These are phyloP conservation scores for Phaeosphaeria sp. DNA, from an alignment of 2,329 filamentous ascomycete species.

Conservation along the genomic window DNA sequence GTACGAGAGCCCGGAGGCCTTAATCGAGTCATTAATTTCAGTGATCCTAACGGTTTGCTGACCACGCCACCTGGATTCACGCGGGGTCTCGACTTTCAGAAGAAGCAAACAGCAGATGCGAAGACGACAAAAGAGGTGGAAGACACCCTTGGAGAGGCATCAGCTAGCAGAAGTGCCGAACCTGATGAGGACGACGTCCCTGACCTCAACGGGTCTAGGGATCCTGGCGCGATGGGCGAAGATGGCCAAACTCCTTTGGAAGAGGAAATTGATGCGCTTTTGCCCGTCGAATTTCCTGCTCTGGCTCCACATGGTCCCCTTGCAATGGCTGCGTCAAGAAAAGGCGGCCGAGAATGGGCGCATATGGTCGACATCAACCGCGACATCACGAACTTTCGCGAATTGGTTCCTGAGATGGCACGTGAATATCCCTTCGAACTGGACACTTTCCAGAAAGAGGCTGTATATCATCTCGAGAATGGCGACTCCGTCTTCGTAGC, in stretches of 20 bases:
- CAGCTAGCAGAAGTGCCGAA: conserved; percentile 32
- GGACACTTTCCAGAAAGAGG: conserved; percentile 98
- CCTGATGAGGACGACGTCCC: conserved; percentile 30
- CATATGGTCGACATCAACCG: conserved; percentile 97
- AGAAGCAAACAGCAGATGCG: conserved; percentile 62
- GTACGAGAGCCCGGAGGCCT: conserved; percentile 60
- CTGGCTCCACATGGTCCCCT: conserved; percentile 83
- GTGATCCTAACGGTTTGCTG: conserved; percentile 76
- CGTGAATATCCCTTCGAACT: conserved; percentile 96
- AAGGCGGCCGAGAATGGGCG: conserved; percentile 87
- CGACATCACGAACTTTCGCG: conserved; percentile 90
- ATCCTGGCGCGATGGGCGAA: conserved; percentile 52
- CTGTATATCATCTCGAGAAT: conserved; percentile 94
- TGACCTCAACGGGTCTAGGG: conserved; percentile 30
- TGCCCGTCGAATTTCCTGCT: conserved; percentile 93
- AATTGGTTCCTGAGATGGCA: conserved; percentile 95
- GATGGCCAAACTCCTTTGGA: conserved; percentile 54
- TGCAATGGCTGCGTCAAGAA: conserved; percentile 72
- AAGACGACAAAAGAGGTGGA: conserved; percentile 74
- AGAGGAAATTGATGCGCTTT: conserved; percentile 78
- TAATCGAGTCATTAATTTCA: conserved; percentile 86
- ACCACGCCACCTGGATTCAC: conserved; percentile 82
- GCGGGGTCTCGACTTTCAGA: conserved; percentile 77
- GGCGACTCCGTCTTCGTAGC: conserved; percentile 98
- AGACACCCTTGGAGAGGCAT: conserved; percentile 63